phyloP scores from a whole-genome alignment of 2,329 filamentous ascomycete genomes.

The Aureobasidium sp. region DNA sequence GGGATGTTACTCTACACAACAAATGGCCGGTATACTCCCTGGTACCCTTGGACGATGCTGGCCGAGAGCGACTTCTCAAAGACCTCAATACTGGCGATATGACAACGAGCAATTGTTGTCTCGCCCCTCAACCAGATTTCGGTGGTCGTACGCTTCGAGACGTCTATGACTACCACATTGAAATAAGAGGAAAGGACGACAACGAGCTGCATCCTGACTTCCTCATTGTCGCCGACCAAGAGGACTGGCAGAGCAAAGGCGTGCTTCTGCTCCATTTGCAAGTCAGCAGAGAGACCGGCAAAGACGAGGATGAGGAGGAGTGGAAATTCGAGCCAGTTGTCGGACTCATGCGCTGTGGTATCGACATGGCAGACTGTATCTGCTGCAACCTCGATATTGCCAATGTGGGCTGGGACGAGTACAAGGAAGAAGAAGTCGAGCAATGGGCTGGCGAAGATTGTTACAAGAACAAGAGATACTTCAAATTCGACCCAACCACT shows the following conservation, averaged over 20 bases:
- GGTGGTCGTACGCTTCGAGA: not conserved
- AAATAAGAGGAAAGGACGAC: not conserved
- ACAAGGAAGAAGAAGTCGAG: not conserved
- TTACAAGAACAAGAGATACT: not conserved
- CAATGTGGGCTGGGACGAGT: not conserved
- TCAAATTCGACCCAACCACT: not conserved
- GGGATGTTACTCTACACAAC: not conserved
- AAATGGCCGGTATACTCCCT: not conserved
- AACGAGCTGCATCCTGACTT: not conserved
- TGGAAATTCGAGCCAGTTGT: not conserved
- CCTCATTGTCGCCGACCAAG: slow-evolving; percentile 2
- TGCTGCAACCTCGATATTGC: not conserved
- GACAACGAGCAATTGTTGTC: not conserved
- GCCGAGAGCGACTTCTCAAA: not conserved
- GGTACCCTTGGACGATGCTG: not conserved
- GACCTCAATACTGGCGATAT: not conserved
- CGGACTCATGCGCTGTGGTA: not conserved
- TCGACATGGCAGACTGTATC: not conserved
- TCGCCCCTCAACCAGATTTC: not conserved
- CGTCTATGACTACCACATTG: slow-evolving; percentile 1
- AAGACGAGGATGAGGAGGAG: not conserved
- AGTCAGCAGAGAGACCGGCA: not conserved
- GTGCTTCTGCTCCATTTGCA: not conserved
- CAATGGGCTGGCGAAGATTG: not conserved
- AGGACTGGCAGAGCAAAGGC: not conserved